Evolutionary conservation across 306 rosid species (phyloP).

Genomic region (Prunus kanzakura): DNA sequence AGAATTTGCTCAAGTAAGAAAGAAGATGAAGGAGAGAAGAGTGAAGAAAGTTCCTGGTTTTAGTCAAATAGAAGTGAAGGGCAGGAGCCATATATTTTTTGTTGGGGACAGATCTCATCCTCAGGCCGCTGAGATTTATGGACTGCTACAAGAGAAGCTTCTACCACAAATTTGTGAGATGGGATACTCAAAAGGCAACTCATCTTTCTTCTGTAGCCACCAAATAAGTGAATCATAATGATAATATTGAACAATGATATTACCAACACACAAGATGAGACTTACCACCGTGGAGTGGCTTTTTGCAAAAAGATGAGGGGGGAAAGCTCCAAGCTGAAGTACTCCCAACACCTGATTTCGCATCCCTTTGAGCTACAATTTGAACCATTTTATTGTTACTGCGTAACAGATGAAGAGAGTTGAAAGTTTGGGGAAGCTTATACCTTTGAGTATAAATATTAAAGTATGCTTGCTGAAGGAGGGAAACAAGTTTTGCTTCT

Average conservation of each 20-base stretch:
- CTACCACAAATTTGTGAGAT: conserved; percentile 42
- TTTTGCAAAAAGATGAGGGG: too few relatives aligned
- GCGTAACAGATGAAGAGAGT: neutral
- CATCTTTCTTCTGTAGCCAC: neutral
- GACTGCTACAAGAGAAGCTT: conserved; percentile 39
- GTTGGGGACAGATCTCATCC: conserved; percentile 46
- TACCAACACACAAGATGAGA: too few relatives aligned
- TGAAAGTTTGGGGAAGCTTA: neutral
- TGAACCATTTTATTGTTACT: neutral
- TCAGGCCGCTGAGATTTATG: conserved; percentile 32
- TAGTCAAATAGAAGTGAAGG: conserved; percentile 44
- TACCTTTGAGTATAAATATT: too few relatives aligned
- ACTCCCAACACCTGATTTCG: too few relatives aligned
- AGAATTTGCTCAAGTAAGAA: conserved; percentile 47
- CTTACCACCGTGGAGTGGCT: too few relatives aligned
- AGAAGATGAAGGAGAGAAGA: conserved; percentile 43
- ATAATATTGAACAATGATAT: too few relatives aligned
- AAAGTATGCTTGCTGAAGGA: too few relatives aligned
- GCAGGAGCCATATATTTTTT: conserved; percentile 34
- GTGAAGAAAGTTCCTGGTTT: conserved; percentile 45
- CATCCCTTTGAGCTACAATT: neutral
- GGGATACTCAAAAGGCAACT: conserved; percentile 5
- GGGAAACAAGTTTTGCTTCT: too few relatives aligned
- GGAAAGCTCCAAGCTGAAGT: too few relatives aligned
- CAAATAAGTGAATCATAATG: neutral